phyloP scores from a whole-genome alignment of 2,329 filamentous ascomycete species.

The Claviceps fusiformis region DNA sequence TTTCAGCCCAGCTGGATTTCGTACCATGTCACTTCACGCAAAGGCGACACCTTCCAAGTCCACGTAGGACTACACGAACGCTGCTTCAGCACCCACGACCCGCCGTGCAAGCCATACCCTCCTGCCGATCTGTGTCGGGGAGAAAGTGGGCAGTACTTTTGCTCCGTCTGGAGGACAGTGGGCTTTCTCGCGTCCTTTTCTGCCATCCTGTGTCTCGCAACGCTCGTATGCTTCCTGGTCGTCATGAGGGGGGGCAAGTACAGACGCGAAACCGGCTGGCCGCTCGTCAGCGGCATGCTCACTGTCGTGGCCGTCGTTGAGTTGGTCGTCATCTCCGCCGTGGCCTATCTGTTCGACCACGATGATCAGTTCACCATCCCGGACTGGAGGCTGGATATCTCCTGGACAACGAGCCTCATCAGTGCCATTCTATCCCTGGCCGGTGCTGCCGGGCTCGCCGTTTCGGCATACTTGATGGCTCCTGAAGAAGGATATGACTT shows the following conservation, averaged over 20 bases:
- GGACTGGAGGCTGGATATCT: slow-evolving; percentile 68
- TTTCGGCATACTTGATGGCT: slow-evolving; percentile 57
- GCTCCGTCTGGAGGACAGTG: slow-evolving; percentile 78
- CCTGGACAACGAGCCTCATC: slow-evolving; percentile 57
- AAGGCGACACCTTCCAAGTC: slow-evolving; percentile 35
- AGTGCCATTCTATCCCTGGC: slow-evolving; percentile 41
- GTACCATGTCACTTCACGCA: slow-evolving; percentile 40
- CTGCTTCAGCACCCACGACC: slow-evolving; percentile 57
- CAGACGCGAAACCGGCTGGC: slow-evolving; percentile 73
- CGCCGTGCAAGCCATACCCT: slow-evolving; percentile 37
- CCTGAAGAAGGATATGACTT: slow-evolving; percentile 80
- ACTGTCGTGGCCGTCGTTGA: slow-evolving; percentile 53
- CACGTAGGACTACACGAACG: slow-evolving; percentile 68
- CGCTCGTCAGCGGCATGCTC: slow-evolving; percentile 54
- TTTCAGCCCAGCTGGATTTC: slow-evolving; percentile 58
- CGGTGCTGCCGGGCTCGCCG: slow-evolving; percentile 43
- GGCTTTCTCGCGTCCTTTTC: slow-evolving; percentile 81
- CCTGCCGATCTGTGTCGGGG: slow-evolving; percentile 20
- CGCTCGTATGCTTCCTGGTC: slow-evolving; percentile 65
- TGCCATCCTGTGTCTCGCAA: slow-evolving; percentile 67
- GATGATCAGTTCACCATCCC: slow-evolving; percentile 68
- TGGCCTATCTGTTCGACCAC: slow-evolving; percentile 74
- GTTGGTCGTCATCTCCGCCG: slow-evolving; percentile 64
- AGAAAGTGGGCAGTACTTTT: slow-evolving; percentile 56
- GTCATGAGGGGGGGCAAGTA: slow-evolving; percentile 67